Evolutionary conservation across 2,329 filamentous ascomycete genomes (phyloP), one percentile per base, ranked within the genome.

Genomic region (Rutstroemia sp.): DNA sequence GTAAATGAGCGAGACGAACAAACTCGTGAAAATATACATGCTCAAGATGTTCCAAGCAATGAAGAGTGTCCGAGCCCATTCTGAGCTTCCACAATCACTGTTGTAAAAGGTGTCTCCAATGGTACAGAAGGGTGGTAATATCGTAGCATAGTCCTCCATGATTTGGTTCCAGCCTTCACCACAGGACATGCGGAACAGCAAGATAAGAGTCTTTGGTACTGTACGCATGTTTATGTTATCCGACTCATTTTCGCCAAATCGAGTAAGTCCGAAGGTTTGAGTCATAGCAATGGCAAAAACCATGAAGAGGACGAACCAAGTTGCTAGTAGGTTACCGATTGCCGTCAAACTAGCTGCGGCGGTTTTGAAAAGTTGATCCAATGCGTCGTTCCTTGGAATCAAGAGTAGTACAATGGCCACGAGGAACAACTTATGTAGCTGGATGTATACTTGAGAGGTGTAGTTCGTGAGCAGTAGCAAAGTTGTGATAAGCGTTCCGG

Each of bases 21-120:
- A 76, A 68, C 92, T 96, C 68, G 97, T 92, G 68, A 99, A 99
- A 67, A 99, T 95, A 74, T 99, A 99, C 94, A 99, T 99, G 87
- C 92, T 97, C 72, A 99, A 81, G 66, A 99, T 92, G 75, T 99
- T 99, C 94, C 94, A 99, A 4, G 87, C 83, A 57, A 97, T 91
- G 75, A 99, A 99, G 9, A 99, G 77, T 36, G 85, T 83, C 51
- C 91, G 81, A 7, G 94, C 91, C 91, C 94, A 99, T 40, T 84
- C 81, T 51, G 84, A 81, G 73, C 92, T 96, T 57, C 94, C 94
- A 68, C 94, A 99, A 72, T 99, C 95, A 65, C 90, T 94, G 44
- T 88, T 76, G 66, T 91, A 92, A 71, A 96, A 96, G 40, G 79
- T 79, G 1, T 75, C 67, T 38, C 79, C 79, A 19, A 85, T 78